A percentile compares a stretch with the other conserved stretches of the same genome.
These are phyloP conservation scores for Starmerella tilneyi DNA, from an alignment of 805 yeast species.

Conservation along the genomic window DNA sequence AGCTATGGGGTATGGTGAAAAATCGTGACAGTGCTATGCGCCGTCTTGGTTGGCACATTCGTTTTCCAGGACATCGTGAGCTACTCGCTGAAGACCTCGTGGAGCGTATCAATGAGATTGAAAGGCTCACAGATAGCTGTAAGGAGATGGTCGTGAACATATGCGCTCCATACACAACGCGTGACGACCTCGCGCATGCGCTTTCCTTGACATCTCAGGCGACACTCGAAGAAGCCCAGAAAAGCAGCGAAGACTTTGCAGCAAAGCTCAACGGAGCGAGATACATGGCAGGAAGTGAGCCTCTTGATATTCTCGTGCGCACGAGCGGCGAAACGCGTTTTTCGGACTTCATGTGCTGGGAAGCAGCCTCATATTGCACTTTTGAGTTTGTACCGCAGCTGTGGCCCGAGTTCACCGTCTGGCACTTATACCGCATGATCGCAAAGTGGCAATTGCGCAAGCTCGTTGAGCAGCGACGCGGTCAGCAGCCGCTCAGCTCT, in stretches of 20 bases:
- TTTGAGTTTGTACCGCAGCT: slow-evolving; percentile 65
- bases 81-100: slow-evolving; percentile 63
- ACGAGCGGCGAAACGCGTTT: slow-evolving; percentile 80
- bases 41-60: slow-evolving; percentile 59
- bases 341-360: slow-evolving; percentile 91
- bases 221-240: not conserved
- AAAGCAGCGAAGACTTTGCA: slow-evolving; percentile 25
- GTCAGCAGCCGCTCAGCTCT: not conserved
- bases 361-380: slow-evolving; percentile 46
- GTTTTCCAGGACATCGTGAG: slow-evolving; percentile 62
- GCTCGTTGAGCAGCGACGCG: not conserved
- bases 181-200: slow-evolving; percentile 73
- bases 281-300: slow-evolving; percentile 63
- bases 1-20: slow-evolving; percentile 26
- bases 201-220: slow-evolving; percentile 31
- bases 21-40: slow-evolving; percentile 19
- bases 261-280: slow-evolving; percentile 33
- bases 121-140: slow-evolving; percentile 50
- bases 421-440: slow-evolving; percentile 61
- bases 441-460: slow-evolving; percentile 50
- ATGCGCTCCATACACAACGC: slow-evolving; percentile 90
- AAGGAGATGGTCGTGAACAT: slow-evolving; percentile 30
- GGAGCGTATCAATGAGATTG: slow-evolving; percentile 51
- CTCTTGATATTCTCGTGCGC: slow-evolving; percentile 73
- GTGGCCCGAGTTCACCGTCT: slow-evolving; percentile 85